Conservation (phyloP, 495 filamentous ascomycete genomes). For the Penicillium pancosmium region DNA sequence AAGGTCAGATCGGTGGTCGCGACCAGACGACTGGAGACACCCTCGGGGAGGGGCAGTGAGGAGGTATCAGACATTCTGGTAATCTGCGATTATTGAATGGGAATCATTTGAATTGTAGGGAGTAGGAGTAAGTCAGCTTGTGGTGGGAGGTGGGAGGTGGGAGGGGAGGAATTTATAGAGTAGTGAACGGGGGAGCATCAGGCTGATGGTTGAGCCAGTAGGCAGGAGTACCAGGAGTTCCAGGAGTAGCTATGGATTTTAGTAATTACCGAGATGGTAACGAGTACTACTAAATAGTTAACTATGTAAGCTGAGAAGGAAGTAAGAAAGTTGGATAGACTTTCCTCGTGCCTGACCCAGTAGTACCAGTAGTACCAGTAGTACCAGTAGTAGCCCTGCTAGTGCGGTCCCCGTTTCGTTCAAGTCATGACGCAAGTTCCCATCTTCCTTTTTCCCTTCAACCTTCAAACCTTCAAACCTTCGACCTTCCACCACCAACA, state of each 20-base stretch:
- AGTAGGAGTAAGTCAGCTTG: too few species aligned
- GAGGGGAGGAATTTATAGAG: not conserved
- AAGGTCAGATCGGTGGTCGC: slow-evolving; percentile 55
- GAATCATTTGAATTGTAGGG: not conserved
- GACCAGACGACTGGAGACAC: slow-evolving; percentile 53
- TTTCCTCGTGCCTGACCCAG: too few species aligned
- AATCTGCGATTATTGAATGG: not conserved
- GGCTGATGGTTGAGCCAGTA: too few species aligned
- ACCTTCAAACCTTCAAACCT: slow-evolving; percentile 1
- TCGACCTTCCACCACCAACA: not conserved
- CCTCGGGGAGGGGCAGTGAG: slow-evolving; percentile 56
- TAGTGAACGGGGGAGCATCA: not conserved
- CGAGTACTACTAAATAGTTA: too few species aligned
- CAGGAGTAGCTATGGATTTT: too few species aligned
- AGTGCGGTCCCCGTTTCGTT: not conserved
- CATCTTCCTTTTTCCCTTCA: slow-evolving; percentile 8
- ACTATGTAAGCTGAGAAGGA: too few species aligned
- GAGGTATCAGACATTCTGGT: slow-evolving; percentile 16
- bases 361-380: not conserved
- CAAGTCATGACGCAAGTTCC: slow-evolving; percentile 40
- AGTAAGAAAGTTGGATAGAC: too few species aligned
- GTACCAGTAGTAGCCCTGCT: slow-evolving; percentile 5
- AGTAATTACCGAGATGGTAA: too few species aligned
- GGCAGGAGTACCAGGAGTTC: too few species aligned
- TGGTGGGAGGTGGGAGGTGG: not conserved